These are phyloP conservation scores for Aspergillus tamarii DNA, from an alignment of 2,329 filamentous ascomycete species.

Conservation along the genomic window DNA sequence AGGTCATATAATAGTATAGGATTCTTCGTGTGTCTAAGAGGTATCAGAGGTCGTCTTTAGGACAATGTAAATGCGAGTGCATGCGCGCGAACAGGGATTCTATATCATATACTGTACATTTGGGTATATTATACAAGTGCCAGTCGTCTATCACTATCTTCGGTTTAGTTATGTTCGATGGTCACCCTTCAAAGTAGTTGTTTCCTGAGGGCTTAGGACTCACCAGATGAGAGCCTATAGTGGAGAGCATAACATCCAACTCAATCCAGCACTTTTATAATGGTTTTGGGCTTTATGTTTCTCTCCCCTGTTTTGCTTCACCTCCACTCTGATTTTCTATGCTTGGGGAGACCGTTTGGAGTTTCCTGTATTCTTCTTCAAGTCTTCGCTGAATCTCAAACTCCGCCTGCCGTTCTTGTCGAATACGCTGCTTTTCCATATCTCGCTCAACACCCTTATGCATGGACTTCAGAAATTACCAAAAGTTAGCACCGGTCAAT, in stretches of 20 bases:
- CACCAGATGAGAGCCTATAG: conserved; percentile 9
- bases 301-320: conserved; percentile 23
- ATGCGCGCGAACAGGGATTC: conserved; percentile 5
- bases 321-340: conserved; percentile 27
- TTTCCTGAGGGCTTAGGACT: background rate
- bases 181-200: background rate
- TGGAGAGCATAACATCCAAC: background rate
- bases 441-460: conserved; percentile 92
- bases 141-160: background rate
- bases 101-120: conserved; percentile 22
- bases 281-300: conserved; percentile 23
- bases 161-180: background rate
- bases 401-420: conserved; percentile 87
- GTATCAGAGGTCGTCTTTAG: background rate
- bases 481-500: conserved; percentile 13
- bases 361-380: conserved; percentile 86
- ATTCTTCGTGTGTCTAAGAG: background rate
- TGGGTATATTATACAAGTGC: conserved; percentile 21
- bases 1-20: background rate
- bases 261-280: background rate
- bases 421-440: conserved; percentile 89
- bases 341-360: conserved; percentile 73
- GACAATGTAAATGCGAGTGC: background rate
- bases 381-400: conserved; percentile 88
- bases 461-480: conserved; percentile 67